Conservation (phyloP, 768 basidiomycete genomes). For the Tylopilus subfusipes region DNA sequence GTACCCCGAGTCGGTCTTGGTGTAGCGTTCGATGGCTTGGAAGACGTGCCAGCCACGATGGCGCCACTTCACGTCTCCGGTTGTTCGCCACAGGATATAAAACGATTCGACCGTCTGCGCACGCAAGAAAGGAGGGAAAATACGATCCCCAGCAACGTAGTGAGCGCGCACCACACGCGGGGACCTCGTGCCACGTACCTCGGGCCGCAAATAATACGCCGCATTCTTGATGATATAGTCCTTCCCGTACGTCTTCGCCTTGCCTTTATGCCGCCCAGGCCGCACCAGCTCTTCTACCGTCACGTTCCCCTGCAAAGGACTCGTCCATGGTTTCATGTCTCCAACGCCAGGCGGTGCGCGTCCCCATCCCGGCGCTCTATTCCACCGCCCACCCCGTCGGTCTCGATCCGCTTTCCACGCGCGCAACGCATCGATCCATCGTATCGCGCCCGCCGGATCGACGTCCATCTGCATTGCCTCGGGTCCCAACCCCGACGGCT, state of each 20-base stretch:
- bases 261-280: background rate
- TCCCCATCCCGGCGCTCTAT: constrained; percentile 26
- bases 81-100: constrained; percentile 67
- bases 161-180: background rate
- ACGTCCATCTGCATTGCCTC: constrained; percentile 38
- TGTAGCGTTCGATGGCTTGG: constrained; percentile 55
- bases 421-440: constrained; percentile 35
- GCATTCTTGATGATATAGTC: constrained; percentile 52
- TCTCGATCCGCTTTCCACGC: constrained; percentile 37
- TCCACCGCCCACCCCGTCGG: background rate
- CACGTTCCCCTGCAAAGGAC: background rate
- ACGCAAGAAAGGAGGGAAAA: background rate
- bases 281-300: background rate
- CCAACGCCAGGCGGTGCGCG: constrained; percentile 49
- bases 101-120: constrained; percentile 68
- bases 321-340: constrained; percentile 28
- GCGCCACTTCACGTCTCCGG: constrained; percentile 66
- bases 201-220: constrained; percentile 63
- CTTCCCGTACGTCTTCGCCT: constrained; percentile 24
- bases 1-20: constrained; percentile 60
- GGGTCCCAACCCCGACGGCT: constrained; percentile 63
- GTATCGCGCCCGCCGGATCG: constrained; percentile 10
- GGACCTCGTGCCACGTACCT: constrained; percentile 43
- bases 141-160: background rate
- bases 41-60: constrained; percentile 69